phyloP scores from a whole-genome alignment of 257 asterid genomes.

The Ilex asprella region DNA sequence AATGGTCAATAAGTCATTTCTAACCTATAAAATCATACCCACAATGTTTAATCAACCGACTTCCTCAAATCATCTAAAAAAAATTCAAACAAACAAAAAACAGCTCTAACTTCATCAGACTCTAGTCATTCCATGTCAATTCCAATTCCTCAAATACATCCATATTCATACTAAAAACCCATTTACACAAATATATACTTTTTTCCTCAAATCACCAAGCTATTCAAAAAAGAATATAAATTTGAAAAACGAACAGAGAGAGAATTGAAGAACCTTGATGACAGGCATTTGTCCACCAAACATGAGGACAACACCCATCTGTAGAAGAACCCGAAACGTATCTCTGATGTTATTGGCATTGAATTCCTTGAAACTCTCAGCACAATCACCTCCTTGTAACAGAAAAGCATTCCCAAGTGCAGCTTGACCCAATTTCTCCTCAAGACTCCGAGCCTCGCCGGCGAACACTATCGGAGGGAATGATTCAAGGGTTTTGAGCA shows the following conservation, averaged over 20 bases:
- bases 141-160: too few relatives aligned
- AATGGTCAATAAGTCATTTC: too few relatives aligned
- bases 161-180: too few relatives aligned
- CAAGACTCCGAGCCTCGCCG: slow-evolving; percentile 73
- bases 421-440: slow-evolving; percentile 67
- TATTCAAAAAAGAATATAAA: not conserved
- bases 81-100: too few relatives aligned
- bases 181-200: too few relatives aligned
- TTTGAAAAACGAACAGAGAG: not conserved
- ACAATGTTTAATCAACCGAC: too few relatives aligned
- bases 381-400: slow-evolving; percentile 84
- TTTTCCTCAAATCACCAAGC: too few relatives aligned
- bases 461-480: slow-evolving; percentile 81
- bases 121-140: too few relatives aligned
- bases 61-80: too few relatives aligned
- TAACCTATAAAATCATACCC: too few relatives aligned
- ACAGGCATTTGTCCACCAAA: slow-evolving; percentile 86
- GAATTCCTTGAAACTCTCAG: slow-evolving; percentile 81
- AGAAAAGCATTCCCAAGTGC: slow-evolving; percentile 68
- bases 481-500: slow-evolving; percentile 53
- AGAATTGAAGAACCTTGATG: slow-evolving; percentile 39
- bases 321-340: slow-evolving; percentile 70
- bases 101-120: too few relatives aligned
- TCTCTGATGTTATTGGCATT: slow-evolving; percentile 77
- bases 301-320: slow-evolving; percentile 86